Evolutionary conservation across 176 grass and related monocot genomes (phyloP).

Genomic region (Coix lacrymajobi): DNA sequence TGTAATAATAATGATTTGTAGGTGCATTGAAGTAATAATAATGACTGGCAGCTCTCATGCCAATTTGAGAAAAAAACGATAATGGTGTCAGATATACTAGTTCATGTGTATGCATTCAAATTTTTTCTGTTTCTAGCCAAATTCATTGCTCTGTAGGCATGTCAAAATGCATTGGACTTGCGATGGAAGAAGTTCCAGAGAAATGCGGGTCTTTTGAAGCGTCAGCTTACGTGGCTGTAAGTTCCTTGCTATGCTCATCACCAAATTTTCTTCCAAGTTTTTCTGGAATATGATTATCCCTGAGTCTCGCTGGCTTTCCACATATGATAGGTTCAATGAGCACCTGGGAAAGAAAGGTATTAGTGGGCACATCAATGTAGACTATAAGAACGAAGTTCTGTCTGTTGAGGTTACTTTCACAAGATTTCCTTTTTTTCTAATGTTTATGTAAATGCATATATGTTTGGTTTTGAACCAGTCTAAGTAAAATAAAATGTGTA

Average conservation of each 20-base stretch:
- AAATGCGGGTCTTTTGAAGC: constrained; percentile 76
- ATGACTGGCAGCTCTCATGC: background rate
- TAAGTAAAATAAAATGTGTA: constrained; percentile 13
- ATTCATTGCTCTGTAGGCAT: constrained; percentile 48
- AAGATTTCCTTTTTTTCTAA: background rate
- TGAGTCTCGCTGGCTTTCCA: constrained; percentile 9
- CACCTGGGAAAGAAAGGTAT: constrained; percentile 93
- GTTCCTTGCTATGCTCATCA: constrained; percentile 16
- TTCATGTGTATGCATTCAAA: background rate
- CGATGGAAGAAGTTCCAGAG: constrained; percentile 84
- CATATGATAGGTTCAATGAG: constrained; percentile 72
- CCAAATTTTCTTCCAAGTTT: background rate
- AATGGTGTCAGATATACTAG: background rate
- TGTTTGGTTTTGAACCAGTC: background rate
- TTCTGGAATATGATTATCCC: background rate
- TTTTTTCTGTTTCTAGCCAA: constrained; percentile 2
- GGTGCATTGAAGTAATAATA: background rate
- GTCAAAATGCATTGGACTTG: constrained; percentile 70
- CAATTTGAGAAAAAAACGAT: background rate
- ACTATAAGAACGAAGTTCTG: constrained; percentile 68
- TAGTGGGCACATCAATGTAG: constrained; percentile 76
- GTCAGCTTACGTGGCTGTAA: constrained; percentile 87
- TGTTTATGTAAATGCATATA: constrained; percentile 16
- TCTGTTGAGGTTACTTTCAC: constrained; percentile 59
- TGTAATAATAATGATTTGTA: background rate